Evolutionary conservation across 2,329 filamentous ascomycete genomes (phyloP), one percentile per base, ranked within the genome.

Genomic region (Fonsecaea monophora): DNA sequence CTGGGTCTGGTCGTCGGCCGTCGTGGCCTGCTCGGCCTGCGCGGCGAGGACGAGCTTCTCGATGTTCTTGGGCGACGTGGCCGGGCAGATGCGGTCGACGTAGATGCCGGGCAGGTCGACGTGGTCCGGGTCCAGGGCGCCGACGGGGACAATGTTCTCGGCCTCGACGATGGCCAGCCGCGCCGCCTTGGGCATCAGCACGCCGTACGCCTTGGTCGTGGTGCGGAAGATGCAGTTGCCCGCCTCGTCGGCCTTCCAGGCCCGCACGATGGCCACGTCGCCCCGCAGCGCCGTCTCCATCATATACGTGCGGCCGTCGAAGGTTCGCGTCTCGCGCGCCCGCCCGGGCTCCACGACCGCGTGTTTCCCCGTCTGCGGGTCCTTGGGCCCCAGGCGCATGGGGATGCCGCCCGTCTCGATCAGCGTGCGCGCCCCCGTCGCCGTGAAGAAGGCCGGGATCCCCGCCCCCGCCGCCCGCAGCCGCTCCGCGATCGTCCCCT

Each of bases 401-500:
- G 92, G 78, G 8, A 80, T 79, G 42, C 77, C 74, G 10, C 78
- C 78, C n/a, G 78, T 75, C 57, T 80, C 76, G 10, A 79, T 75
- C 37, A 69, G 82, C 83, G 74, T 81, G 87, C 86, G 84, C 32
- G 86, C 86, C 60, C 88, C 91, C 0, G 91, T 92, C 0, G 90
- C 88, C 0, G 92, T 94, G 75, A 89, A 95, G 76, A 95, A 97
- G 35, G 94, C 94, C 13, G 94, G 94, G 72, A 97, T 90, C 32
- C 94, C 94, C 72, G 92, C 92, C 70, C 94, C 94, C 67, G 92
- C 94, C 21, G 92, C 89, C 53, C 93, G 87, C 78, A 93, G 94
- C 66, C 94, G 87, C 82, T 97, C 94, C 30, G 93, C 94, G 50
- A 97, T 85, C 8, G 94, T 97, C 67, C 94, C 94, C 79, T 97